These are phyloP conservation scores for Leersia perrieri DNA, from an alignment of 176 grass and related monocot species.

Conservation along the genomic window DNA sequence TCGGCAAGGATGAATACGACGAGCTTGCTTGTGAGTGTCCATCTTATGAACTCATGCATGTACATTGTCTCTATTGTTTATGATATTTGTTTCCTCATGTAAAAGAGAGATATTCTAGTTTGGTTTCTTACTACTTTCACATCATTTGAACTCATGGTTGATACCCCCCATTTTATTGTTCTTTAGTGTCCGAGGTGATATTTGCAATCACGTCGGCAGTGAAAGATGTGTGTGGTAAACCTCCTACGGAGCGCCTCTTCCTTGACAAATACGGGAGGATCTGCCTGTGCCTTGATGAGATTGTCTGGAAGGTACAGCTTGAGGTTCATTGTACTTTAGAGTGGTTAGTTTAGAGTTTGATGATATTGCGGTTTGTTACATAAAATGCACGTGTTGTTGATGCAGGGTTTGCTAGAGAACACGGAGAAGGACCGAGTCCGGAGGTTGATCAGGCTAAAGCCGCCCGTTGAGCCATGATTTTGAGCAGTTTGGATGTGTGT, in stretches of 20 bases:
- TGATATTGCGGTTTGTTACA: no score
- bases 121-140: neutral
- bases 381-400: neutral
- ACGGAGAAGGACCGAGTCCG: conserved; percentile 74
- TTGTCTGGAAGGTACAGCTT: conserved; percentile 78
- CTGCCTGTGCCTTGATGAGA: conserved; percentile 91
- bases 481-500: neutral
- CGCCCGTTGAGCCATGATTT: conserved; percentile 67
- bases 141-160: neutral
- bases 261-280: conserved; percentile 92
- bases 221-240: conserved; percentile 87
- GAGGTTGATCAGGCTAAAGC: conserved; percentile 77
- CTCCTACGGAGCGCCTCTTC: conserved; percentile 79
- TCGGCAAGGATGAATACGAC: conserved; percentile 98
- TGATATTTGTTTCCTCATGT: neutral
- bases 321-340: neutral
- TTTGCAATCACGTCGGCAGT: conserved; percentile 89
- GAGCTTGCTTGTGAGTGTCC: conserved; percentile 85
- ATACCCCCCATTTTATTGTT: neutral
- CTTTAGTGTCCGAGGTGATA: conserved; percentile 82
- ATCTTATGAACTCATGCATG: neutral
- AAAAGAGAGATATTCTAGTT: neutral
- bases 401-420: conserved; percentile 80
- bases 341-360: neutral
- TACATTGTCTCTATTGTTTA: no score